These are phyloP conservation scores for Fusarium graminum DNA, from an alignment of 2,329 filamentous ascomycete genomes.

Conservation along the genomic window DNA sequence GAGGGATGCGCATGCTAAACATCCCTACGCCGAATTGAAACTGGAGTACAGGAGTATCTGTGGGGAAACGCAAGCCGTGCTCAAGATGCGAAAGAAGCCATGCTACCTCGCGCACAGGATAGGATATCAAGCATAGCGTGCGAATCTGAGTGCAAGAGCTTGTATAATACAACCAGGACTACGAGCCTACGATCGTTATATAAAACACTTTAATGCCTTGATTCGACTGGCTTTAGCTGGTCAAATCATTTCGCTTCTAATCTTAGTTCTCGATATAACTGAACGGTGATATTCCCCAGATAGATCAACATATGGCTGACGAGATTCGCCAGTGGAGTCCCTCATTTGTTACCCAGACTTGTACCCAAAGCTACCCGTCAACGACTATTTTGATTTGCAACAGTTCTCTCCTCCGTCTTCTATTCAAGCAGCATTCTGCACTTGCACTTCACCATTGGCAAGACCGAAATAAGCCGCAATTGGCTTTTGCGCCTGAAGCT, in stretches of 20 bases:
- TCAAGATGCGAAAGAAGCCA: conserved; percentile 35
- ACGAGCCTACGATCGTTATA: conserved; percentile 53
- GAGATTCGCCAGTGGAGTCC: background rate
- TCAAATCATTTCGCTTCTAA: conserved; percentile 36
- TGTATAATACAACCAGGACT: conserved; percentile 54
- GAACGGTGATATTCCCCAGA: conserved; percentile 15
- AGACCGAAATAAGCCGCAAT: conserved; percentile 96
- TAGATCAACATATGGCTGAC: conserved; percentile 10
- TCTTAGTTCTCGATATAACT: conserved; percentile 8
- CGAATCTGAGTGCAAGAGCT: conserved; percentile 50
- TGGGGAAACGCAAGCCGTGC: conserved; percentile 40
- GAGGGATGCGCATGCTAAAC: conserved; percentile 72
- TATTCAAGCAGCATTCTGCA: conserved; percentile 49
- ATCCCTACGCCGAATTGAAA: conserved; percentile 30
- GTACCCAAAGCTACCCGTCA: background rate
- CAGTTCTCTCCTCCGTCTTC: background rate
- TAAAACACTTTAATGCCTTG: conserved; percentile 49
- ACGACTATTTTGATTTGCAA: background rate
- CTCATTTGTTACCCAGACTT: conserved; percentile 6
- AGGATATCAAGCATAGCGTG: conserved; percentile 54
- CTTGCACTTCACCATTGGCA: conserved; percentile 74
- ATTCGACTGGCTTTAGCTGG: conserved; percentile 28
- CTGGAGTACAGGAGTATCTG: conserved; percentile 48
- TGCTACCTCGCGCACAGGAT: conserved; percentile 39
- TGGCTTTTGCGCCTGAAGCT: conserved; percentile 85